Evolutionary conservation across 768 basidiomycete genomes (phyloP), one percentile per base, ranked within the genome.

Genomic region (Cubamyces lactineus): DNA sequence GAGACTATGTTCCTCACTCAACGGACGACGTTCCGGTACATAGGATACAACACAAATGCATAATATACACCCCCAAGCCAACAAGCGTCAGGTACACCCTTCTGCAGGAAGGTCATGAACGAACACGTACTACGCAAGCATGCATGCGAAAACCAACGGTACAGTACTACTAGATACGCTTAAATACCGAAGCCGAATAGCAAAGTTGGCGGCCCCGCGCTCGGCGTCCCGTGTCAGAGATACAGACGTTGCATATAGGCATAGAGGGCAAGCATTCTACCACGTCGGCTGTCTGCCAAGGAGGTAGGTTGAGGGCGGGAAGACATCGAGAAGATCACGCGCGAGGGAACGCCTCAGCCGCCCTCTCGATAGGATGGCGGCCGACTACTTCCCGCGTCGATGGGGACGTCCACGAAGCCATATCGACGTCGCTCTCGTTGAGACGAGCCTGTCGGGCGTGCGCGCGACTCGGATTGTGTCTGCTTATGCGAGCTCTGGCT

Each of bases 341-440:
- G 26, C 6, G 26, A 9, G 13, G 13, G 21, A 11, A 26, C 48
- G 15, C 19, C 53, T 42, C 42, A 50, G 13, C 51, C 51, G 12
- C 19, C 45, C 21, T 62, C 61, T n/a, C 50, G 56, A 15, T 57
- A 63, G 28, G 62, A 58, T 19, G 50, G 38, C 42, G 62, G 57
- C 23, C 45, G 55, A 21, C 41, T 53, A 48, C 57, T 49, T 19
- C 26, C 55, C 15, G 53, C 62, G 57, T 59, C 62, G 52, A 47
- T 23, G 46, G 62, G 62, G 28, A 63, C 62, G 30, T 63, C 62
- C 39, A 63, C 28, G 46, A 58, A 43, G 47, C 62, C 62, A 17
- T 54, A 42, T 26, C 56, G 55, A 34, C 57, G 41, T 11, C 56
- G 41, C 8, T 53, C 45, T 9, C 51, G 61, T n/a, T 50, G 42